A percentile compares a stretch with the other conserved stretches of the same genome.
Evolutionary conservation across 805 yeast species (phyloP).

Genomic region (Kazachstania africana): DNA sequence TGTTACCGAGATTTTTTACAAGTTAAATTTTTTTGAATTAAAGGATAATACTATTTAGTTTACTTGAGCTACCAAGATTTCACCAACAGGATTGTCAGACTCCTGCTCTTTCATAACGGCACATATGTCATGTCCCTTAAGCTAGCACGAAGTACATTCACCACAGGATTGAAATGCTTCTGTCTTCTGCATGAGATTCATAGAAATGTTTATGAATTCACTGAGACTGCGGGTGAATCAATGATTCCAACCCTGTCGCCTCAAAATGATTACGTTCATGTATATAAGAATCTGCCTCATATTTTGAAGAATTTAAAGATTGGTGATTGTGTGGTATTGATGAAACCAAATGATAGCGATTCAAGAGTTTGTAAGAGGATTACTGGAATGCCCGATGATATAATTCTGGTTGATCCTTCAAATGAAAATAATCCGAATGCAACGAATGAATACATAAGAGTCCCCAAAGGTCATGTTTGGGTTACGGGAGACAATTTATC

Average conservation of each 20-base stretch:
- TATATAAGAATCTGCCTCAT: constrained; percentile 43
- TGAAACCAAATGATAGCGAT: constrained; percentile 80
- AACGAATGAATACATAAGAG: constrained; percentile 44
- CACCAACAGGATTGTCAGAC: too few relatives aligned
- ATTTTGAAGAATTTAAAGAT: constrained; percentile 54
- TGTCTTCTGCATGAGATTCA: constrained; percentile 58
- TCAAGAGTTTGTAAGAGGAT: constrained; percentile 86
- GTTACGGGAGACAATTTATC: constrained; percentile 89
- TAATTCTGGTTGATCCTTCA: constrained; percentile 71
- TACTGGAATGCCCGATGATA: constrained; percentile 93
- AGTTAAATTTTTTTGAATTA: too few relatives aligned
- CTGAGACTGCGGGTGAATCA: constrained; percentile 83
- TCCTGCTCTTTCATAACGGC: too few relatives aligned
- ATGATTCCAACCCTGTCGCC: constrained; percentile 86
- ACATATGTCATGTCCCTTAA: not conserved
- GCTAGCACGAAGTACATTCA: not conserved
- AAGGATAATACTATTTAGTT: too few relatives aligned
- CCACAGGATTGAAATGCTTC: constrained; percentile 15
- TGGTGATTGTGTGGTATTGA: constrained; percentile 83
- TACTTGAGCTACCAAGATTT: too few relatives aligned
- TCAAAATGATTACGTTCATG: constrained; percentile 67
- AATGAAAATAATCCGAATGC: constrained; percentile 12
- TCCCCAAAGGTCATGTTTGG: constrained; percentile 96
- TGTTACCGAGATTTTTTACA: too few relatives aligned
- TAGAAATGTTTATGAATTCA: constrained; percentile 56